Percentiles rank a stretch among this genome's conserved stretches.
These are phyloP conservation scores for Globomyces sp. DNA, from an alignment of 371 early-diverging fungal species.

Conservation along the genomic window DNA sequence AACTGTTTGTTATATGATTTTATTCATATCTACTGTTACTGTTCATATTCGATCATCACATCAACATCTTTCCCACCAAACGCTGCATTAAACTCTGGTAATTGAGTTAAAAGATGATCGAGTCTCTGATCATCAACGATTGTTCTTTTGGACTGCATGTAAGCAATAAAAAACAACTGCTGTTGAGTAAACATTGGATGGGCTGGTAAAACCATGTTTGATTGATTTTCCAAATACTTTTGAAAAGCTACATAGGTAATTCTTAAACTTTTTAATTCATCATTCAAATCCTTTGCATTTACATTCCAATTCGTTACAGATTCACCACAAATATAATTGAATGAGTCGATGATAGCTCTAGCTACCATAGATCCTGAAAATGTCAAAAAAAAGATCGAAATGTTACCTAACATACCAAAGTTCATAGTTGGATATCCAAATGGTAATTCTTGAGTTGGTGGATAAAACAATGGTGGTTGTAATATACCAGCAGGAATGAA, in stretches of 20 bases:
- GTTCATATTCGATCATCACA: no score
- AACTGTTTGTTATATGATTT: no score
- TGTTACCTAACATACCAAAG: constrained; percentile 42
- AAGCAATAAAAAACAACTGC: not conserved
- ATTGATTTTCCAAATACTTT: not conserved
- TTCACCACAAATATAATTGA: constrained; percentile 51
- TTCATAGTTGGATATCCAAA: constrained; percentile 19
- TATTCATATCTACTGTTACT: no score
- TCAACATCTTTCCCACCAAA: no score
- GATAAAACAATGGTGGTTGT: constrained; percentile 29
- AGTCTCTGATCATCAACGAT: no score
- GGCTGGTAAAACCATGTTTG: not conserved
- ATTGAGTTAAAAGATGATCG: no score
- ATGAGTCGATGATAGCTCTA: constrained; percentile 37
- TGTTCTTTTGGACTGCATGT: not conserved
- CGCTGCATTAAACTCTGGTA: no score
- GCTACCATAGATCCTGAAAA: constrained; percentile 36
- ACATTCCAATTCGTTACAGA: constrained; percentile 49
- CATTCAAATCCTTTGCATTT: constrained; percentile 63
- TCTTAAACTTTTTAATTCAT: constrained; percentile 53
- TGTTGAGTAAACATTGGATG: not conserved
- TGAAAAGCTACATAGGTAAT: constrained; percentile 36
- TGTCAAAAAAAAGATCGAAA: constrained; percentile 25
- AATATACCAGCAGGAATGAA: constrained; percentile 23
- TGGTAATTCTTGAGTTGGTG: not conserved